Base-by-base conservation (phyloP, 106 monocot species). In the Allium fistulosum region DNA sequence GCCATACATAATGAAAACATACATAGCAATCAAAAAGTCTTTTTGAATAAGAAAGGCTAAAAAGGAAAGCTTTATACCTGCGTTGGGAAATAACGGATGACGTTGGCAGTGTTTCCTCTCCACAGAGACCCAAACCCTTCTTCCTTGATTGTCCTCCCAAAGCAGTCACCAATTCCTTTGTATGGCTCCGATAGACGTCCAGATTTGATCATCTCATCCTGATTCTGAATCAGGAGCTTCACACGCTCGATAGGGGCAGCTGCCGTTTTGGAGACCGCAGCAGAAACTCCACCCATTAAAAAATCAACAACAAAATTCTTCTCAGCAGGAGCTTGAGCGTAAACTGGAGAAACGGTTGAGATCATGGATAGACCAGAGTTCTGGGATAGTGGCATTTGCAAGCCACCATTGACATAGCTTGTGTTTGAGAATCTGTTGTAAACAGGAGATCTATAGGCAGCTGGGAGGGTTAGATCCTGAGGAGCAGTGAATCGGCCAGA, bases 21-120 rank as follows among this genome's bases (percentile, higher is more conserved):
- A 37, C 2, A 37, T 37, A 1, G 37, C 5, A 2, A 37, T 37
- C 37, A 37, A 37, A 37, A 37, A 37, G 37, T 37, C 37, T 37
- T 37, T 1, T 37, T 5, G 37, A 37, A 37, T 37, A 37, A 37
- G 37, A 37, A 37, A 37, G 5, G 37, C 37, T 37, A 37, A 2
- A 2, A 37, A 4, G 2, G 2, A 37, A 37, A 37, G 37, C 37
- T 4, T 37, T 37, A 65, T 13, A 74, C 74, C 66, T 83, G 83
- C 7, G 83, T 83, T 17, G 83, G 83, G 75, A 83, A 83, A 48
- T 83, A 83, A 58, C 83, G 83, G 58, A 83, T 75, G 45, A 83
- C 83, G 67, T 81, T 81, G n/a, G 77, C 81, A 11, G 81, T 81
- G 55, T 81, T 81, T n/a, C 81, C 73, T 73, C 81, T 81, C 81